These are phyloP conservation scores for Tetrapyrgos nigripes DNA, from an alignment of 1,284 basidiomycete genomes.

Conservation along the genomic window DNA sequence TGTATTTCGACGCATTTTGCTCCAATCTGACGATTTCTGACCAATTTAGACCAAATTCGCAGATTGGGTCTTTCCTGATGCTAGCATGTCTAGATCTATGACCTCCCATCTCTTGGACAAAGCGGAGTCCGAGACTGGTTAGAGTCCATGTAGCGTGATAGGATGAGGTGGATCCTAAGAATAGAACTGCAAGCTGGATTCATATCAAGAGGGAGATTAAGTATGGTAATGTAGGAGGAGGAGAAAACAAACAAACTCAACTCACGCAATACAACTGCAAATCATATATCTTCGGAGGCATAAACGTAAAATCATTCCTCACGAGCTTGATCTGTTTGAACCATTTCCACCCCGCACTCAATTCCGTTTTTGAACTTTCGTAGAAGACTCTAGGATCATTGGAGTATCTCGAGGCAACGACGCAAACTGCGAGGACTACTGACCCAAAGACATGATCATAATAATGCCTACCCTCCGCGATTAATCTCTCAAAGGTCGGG, in stretches of 20 bases:
- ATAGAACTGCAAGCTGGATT: constrained; percentile 39
- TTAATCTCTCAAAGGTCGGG: constrained; percentile 61
- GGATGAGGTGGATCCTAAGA: constrained; percentile 51
- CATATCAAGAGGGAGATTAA: background rate
- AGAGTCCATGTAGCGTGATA: constrained; percentile 59
- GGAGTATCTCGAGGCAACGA: constrained; percentile 64
- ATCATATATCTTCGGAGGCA: constrained; percentile 57
- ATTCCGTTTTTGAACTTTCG: constrained; percentile 34
- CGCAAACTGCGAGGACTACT: constrained; percentile 69
- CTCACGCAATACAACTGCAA: constrained; percentile 49
- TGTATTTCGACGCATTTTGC: too few species aligned
- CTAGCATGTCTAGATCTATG: constrained; percentile 25
- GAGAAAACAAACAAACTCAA: too few species aligned
- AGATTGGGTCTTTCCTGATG: too few species aligned
- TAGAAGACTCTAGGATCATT: constrained; percentile 58
- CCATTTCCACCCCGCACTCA: constrained; percentile 66
- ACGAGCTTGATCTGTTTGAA: constrained; percentile 49
- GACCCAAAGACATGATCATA: constrained; percentile 60
- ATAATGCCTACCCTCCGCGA: constrained; percentile 55
- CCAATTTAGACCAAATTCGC: too few species aligned
- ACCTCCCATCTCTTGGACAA: constrained; percentile 40
- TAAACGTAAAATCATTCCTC: constrained; percentile 46
- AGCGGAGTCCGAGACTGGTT: constrained; percentile 56
- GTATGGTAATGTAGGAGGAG: background rate
- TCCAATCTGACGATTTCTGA: too few species aligned